These are phyloP conservation scores for Backusella mclennaniae DNA, from an alignment of 192 early-diverging fungal species.

Conservation along the genomic window DNA sequence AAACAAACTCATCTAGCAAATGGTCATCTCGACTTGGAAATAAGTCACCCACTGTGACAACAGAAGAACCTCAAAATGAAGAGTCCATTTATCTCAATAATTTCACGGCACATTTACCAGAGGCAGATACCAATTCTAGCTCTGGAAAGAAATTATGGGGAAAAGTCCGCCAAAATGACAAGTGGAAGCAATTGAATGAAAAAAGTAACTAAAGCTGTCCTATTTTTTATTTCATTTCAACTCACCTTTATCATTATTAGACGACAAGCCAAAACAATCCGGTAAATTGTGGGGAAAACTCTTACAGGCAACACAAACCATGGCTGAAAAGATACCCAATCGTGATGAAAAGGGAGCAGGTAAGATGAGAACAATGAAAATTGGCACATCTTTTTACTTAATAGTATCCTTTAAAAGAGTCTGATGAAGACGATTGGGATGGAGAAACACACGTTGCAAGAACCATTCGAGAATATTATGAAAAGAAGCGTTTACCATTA, in stretches of 20 bases:
- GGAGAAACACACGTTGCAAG: constrained; percentile 55
- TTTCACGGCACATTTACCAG: not conserved
- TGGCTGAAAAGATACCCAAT: constrained; percentile 8
- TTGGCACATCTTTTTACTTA: not conserved
- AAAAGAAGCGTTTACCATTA: constrained; percentile 42
- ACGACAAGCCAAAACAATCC: not conserved
- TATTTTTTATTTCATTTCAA: not conserved
- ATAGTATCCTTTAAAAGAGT: constrained; percentile 38
- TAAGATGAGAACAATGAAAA: not conserved
- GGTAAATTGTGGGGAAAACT: constrained; percentile 31
- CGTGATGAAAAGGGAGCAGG: constrained; percentile 33
- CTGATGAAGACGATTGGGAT: constrained; percentile 54
- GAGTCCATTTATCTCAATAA: constrained; percentile 29
- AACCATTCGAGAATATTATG: constrained; percentile 51
- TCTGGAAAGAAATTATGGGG: constrained; percentile 29
- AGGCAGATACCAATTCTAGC: not conserved
- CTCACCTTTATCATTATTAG: not conserved
- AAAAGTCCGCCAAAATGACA: constrained; percentile 27
- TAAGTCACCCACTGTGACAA: not conserved
- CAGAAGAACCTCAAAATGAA: constrained; percentile 4
- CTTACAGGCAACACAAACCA: constrained; percentile 26
- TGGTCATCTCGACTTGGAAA: constrained; percentile 15
- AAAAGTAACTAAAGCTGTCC: not conserved
- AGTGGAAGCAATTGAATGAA: constrained; percentile 24
- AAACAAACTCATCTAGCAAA: not conserved